A percentile compares a stretch with the other conserved stretches of the same genome.
Conservation (phyloP, 1,139 yeast species). For the Saccharomyces hybrid region DNA sequence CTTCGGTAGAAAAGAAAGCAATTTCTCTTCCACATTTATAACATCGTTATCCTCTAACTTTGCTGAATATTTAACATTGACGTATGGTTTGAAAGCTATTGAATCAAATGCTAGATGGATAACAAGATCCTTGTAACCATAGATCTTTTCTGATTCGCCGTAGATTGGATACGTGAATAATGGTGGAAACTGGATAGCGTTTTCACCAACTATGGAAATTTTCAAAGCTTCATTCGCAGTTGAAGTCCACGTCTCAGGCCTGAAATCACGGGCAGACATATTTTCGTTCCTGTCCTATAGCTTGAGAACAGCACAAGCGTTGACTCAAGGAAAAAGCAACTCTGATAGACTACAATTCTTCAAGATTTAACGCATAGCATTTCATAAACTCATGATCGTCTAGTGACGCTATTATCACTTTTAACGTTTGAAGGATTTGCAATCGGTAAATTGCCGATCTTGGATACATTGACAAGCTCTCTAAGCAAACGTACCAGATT, state of each 20-base stretch:
- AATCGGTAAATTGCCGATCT: too few species aligned
- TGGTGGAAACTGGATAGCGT: conserved; percentile 58
- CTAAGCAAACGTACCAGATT: too few species aligned
- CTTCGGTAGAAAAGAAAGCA: conserved; percentile 52
- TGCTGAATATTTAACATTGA: conserved; percentile 49
- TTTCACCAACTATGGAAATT: conserved; percentile 48
- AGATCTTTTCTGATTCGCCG: conserved; percentile 85
- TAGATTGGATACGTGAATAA: conserved; percentile 84
- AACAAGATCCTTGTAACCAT: conserved; percentile 68
- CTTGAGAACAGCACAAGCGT: neutral
- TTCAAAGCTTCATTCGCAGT: conserved; percentile 60
- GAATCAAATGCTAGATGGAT: conserved; percentile 50
- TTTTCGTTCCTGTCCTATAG: neutral
- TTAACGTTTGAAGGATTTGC: neutral
- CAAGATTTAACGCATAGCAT: neutral
- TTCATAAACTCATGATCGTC: neutral
- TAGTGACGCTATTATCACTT: neutral
- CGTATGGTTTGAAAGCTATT: conserved; percentile 45
- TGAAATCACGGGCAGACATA: conserved; percentile 23
- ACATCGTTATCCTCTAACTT: conserved; percentile 42
- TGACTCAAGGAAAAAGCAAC: neutral
- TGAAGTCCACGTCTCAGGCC: conserved; percentile 59
- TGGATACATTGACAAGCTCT: too few species aligned
- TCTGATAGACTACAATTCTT: neutral
- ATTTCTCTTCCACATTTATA: conserved; percentile 43